These are phyloP conservation scores for Harringtonia lauricola DNA, from an alignment of 2,329 filamentous ascomycete species.

Conservation along the genomic window DNA sequence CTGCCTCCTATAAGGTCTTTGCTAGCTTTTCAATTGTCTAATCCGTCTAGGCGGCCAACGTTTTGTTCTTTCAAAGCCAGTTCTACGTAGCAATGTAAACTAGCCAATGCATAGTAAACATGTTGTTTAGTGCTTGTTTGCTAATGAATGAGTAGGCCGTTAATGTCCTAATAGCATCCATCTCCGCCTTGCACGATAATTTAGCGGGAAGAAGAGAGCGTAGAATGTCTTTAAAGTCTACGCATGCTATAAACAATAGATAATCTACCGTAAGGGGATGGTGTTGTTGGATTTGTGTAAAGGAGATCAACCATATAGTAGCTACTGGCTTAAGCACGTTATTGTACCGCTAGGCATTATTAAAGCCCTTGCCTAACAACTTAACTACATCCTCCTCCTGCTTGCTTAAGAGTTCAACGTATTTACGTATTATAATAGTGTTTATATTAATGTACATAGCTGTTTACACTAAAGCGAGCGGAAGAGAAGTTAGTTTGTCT, in stretches of 20 bases:
- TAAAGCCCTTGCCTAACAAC: constrained; percentile 9
- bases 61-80: constrained; percentile 12
- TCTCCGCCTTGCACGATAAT: constrained; percentile 7
- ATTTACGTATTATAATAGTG: not conserved
- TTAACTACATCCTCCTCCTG: constrained; percentile 1
- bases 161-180: constrained; percentile 15
- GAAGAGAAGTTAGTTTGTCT: constrained; percentile 3
- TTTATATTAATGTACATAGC: constrained; percentile 7
- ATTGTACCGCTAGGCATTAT: constrained; percentile 4
- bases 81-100: constrained; percentile 19
- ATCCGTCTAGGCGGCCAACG: not conserved
- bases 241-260: constrained; percentile 19
- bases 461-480: constrained; percentile 10
- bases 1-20: constrained; percentile 4
- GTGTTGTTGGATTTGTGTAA: constrained; percentile 9
- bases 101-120: constrained; percentile 22
- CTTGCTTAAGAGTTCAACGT: constrained; percentile 4
- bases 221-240: constrained; percentile 19
- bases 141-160: constrained; percentile 21
- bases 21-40: constrained; percentile 8
- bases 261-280: constrained; percentile 16
- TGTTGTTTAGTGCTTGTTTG: too few relatives aligned
- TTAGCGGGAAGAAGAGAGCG: constrained; percentile 13
- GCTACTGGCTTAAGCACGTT: constrained; percentile 6
- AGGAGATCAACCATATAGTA: constrained; percentile 11